Evolutionary conservation across 192 early-diverging fungal genomes (phyloP).

Genomic region (Coemansia sp.): DNA sequence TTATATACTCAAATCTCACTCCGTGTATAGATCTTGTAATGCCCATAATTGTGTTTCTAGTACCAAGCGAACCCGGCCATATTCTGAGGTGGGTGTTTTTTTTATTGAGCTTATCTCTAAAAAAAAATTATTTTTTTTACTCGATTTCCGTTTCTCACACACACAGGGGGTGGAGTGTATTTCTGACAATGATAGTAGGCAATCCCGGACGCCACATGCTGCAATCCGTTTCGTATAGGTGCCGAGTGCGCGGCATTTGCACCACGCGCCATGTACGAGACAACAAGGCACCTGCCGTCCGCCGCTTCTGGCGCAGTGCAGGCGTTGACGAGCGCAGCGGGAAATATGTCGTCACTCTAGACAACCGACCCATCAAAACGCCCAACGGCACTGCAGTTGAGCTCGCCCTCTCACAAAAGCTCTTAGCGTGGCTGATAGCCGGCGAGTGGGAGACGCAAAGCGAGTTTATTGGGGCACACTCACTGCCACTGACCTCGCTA

Average conservation of each 20-base stretch:
- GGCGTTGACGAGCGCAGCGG: constrained; percentile 50
- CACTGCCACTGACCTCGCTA: constrained; percentile 93
- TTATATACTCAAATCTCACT: background rate
- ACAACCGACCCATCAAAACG: constrained; percentile 81
- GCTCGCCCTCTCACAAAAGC: constrained; percentile 59
- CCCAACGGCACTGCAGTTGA: constrained; percentile 73
- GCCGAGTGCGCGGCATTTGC: constrained; percentile 16
- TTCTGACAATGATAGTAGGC: background rate
- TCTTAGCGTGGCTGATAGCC: constrained; percentile 82
- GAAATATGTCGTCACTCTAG: constrained; percentile 64
- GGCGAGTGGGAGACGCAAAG: constrained; percentile 95
- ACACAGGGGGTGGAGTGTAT: background rate
- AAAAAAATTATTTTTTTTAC: background rate
- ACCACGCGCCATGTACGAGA: constrained; percentile 13
- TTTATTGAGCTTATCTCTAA: no score
- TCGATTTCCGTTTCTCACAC: background rate
- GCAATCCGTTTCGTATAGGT: background rate
- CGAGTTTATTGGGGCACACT: constrained; percentile 75
- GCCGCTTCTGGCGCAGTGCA: constrained; percentile 49
- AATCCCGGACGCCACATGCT: constrained; percentile 4
- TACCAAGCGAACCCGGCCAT: background rate
- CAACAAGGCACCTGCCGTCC: constrained; percentile 47
- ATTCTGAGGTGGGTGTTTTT: background rate
- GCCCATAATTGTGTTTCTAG: background rate
- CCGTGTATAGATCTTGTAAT: background rate